Evolutionary conservation across 78 protist species (phyloP), one percentile per base, ranked within the genome.

Genomic region (Emiliania huxleyi): DNA sequence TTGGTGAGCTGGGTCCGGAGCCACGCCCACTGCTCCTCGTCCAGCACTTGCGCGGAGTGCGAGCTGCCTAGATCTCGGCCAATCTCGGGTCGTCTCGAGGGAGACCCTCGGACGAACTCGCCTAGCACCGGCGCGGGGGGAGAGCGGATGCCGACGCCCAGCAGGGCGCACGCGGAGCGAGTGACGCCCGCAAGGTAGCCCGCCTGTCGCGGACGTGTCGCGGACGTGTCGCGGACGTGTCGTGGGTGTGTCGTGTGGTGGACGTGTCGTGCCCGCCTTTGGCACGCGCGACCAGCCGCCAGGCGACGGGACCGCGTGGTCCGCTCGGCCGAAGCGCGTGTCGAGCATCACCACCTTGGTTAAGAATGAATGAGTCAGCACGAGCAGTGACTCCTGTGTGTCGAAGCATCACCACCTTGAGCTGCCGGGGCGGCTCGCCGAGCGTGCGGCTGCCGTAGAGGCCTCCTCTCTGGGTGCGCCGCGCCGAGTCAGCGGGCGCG

Each of bases 11-110:
- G 33, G 25, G 21, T 2, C 35, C 37, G 37, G 56, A 81, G 89
- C 89, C 89, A 81, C 38, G 2, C 89, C 89, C 89, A 81, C 55
- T 81, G 89, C 56, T 43, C 89, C 55, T 22, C 56, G 42, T 40
- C 56, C 15, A 79, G 87, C 49, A 79, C 25, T 0, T 6, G 8
- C 25, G 29, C 89, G 23, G 0, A 37, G 19, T 22, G 56, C n/a
- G 87, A 2, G 48, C 21, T 3, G 26, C n/a, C n/a, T n/a, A n/a
- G n/a, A n/a, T n/a, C n/a, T n/a, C n/a, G n/a, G n/a, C n/a, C n/a
- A n/a, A n/a, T n/a, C n/a, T n/a, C n/a, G n/a, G n/a, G n/a, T n/a
- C n/a, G n/a, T n/a, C n/a, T n/a, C n/a, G n/a, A n/a, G n/a, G n/a
- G n/a, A n/a, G n/a, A n/a, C n/a, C n/a, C n/a, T n/a, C n/a, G n/a